Evolutionary conservation across 2,329 filamentous ascomycete genomes (phyloP).

Genomic region (Leptographium galeiforme): DNA sequence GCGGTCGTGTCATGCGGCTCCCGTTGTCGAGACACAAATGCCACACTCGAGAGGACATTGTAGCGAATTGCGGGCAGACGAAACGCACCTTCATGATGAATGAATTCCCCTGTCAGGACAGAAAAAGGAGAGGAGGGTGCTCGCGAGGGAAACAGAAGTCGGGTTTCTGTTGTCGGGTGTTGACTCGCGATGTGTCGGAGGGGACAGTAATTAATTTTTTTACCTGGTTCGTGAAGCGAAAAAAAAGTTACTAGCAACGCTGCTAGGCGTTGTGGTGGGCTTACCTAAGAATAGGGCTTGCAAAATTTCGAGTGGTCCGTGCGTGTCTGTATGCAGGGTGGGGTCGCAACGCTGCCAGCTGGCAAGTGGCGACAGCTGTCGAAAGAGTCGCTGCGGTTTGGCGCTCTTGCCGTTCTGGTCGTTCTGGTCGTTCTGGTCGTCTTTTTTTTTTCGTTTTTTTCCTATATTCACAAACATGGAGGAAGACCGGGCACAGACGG

Average conservation of each 20-base stretch:
- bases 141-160: slow-evolving; percentile 7
- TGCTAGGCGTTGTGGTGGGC: slow-evolving; percentile 8
- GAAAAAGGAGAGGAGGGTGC: slow-evolving; percentile 4
- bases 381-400: background rate
- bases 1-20: background rate
- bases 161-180: slow-evolving; percentile 1
- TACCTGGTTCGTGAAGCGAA: slow-evolving; percentile 2
- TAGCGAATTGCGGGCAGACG: background rate
- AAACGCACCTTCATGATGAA: slow-evolving; percentile 13
- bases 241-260: slow-evolving; percentile 8
- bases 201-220: slow-evolving; percentile 1
- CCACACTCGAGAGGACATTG: background rate
- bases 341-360: background rate
- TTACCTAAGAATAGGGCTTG: slow-evolving; percentile 12
- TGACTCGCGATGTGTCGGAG: slow-evolving; percentile 3
- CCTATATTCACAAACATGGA: slow-evolving; percentile 42
- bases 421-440: background rate
- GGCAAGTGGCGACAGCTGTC: background rate
- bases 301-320: slow-evolving; percentile 2
- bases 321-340: background rate
- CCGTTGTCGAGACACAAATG: background rate
- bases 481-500: slow-evolving; percentile 56
- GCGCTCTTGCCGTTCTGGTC: too few relatives aligned
- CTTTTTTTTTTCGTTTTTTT: background rate
- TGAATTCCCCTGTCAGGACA: slow-evolving; percentile 1